Evolutionary conservation across 768 basidiomycete species (phyloP).

Genomic region (Podaxis mareebaensis): DNA sequence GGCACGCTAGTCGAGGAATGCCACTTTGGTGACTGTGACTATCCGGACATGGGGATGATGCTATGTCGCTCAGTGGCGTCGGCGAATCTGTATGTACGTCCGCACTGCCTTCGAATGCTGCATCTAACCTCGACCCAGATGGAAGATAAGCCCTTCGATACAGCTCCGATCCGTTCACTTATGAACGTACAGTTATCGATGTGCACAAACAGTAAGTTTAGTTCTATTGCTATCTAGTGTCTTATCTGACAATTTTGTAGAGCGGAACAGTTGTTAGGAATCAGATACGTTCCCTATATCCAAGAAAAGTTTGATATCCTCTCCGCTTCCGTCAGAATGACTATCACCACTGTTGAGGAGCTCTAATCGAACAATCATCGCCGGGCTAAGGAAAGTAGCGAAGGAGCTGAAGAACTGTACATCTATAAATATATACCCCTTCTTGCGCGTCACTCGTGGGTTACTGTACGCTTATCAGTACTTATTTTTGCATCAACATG

Average conservation of each 20-base stretch:
- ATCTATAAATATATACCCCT: not conserved
- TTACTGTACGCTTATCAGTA: not conserved
- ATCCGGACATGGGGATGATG: not conserved
- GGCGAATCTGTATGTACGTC: constrained; percentile 67
- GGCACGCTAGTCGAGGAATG: too few relatives aligned
- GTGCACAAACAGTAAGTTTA: constrained; percentile 48
- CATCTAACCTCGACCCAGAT: constrained; percentile 33
- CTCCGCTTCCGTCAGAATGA: constrained; percentile 11
- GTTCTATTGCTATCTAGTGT: not conserved
- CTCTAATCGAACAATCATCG: constrained; percentile 8
- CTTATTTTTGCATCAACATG: too few relatives aligned
- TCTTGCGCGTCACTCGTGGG: not conserved
- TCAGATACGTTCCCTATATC: constrained; percentile 55
- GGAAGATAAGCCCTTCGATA: constrained; percentile 54
- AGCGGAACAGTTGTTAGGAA: constrained; percentile 36
- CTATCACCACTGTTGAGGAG: constrained; percentile 8
- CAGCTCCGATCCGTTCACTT: constrained; percentile 57
- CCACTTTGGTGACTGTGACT: too few relatives aligned
- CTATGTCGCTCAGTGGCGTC: constrained; percentile 32
- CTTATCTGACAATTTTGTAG: constrained; percentile 26
- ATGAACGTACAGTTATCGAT: constrained; percentile 46
- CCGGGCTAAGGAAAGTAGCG: not conserved
- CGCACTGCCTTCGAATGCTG: not conserved
- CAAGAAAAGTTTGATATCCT: constrained; percentile 34
- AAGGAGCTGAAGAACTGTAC: not conserved